A percentile compares a stretch with the other conserved stretches of the same genome.
phyloP scores from a whole-genome alignment of 176 grass and related monocot genomes.

The Ananas comosus region DNA sequence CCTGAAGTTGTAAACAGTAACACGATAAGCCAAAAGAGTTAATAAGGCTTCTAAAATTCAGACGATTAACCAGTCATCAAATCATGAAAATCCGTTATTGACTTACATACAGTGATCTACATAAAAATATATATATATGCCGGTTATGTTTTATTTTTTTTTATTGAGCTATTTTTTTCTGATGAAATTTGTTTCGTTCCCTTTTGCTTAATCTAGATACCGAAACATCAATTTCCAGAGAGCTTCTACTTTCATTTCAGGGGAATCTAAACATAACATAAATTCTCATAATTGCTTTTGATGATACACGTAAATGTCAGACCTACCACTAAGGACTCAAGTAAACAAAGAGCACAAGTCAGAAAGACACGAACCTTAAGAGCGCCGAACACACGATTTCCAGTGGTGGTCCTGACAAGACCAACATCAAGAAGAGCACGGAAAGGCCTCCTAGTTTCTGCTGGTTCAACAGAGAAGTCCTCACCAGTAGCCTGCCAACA shows the following conservation, averaged over 20 bases:
- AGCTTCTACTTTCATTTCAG: too few relatives aligned
- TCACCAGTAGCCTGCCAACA: slow-evolving; percentile 39
- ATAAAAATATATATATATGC: neutral
- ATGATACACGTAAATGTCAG: neutral
- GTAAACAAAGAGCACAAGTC: neutral
- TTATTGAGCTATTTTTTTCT: too few relatives aligned
- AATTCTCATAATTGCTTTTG: too few relatives aligned
- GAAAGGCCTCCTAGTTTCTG: slow-evolving; percentile 46
- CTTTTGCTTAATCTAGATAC: too few relatives aligned
- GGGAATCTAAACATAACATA: too few relatives aligned
- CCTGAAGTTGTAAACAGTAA: slow-evolving; percentile 25
- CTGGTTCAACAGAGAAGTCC: slow-evolving; percentile 51
- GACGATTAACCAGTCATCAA: neutral
- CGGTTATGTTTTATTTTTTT: too few relatives aligned
- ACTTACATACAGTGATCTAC: neutral
- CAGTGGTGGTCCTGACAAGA: slow-evolving; percentile 62
- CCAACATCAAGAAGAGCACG: slow-evolving; percentile 65
- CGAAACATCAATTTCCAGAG: too few relatives aligned
- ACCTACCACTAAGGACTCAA: neutral
- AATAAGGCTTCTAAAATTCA: neutral
- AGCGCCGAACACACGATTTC: slow-evolving; percentile 57
- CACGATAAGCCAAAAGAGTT: neutral
- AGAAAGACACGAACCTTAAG: slow-evolving; percentile 42
- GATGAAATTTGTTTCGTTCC: too few relatives aligned
- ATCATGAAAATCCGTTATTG: neutral